Evolutionary conservation across 192 early-diverging fungal genomes (phyloP), one percentile per base, ranked within the genome.

Genomic region (Backusella luteola): DNA sequence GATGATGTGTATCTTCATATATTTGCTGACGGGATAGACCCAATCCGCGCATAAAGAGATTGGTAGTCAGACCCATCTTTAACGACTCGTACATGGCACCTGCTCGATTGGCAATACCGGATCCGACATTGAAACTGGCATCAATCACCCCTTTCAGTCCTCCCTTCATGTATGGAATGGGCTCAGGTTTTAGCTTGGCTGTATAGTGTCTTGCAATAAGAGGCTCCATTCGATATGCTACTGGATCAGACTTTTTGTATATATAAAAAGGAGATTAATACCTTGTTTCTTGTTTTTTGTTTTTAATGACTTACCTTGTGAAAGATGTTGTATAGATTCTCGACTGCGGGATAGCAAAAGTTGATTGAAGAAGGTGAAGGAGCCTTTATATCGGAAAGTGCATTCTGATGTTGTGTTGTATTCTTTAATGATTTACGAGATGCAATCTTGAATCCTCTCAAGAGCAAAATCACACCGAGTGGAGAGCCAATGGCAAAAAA

Each of bases 401-500:
- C 26, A 14, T 74, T 36, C 8, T 42, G 23, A 23, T 76, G 49
- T 11, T 73, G 63, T 2, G 35, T 66, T 49, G 46, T 49, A 49
- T 52, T 36, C 26, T 63, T 63, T n/a, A 82, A 46, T n/a, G 77
- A 82, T 23, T 85, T 77, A 71, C 87, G 84, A 9, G 88, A 85
- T 6, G 77, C 80, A 12, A 96, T 78, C 67, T 90, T 92, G 42
- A 89, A 84, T 5, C 92, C 93, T 79, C 91, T 94, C 4, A 96
- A 78, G 19, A 96, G 77, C 32, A 95, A 78, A 69, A 96, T 93
- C 7, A 95, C 77, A 2, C 93, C 95, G 21, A 96, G 86, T 3
- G 95, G 95, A 15, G 93, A 94, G n/a, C 95, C 95, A 17, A 94
- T 85, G 7, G 89, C 90, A 41, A 95, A 96, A 67, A 96, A 89